These are phyloP conservation scores for Diutina sp. DNA, from an alignment of 1,139 yeast species.

Conservation along the genomic window DNA sequence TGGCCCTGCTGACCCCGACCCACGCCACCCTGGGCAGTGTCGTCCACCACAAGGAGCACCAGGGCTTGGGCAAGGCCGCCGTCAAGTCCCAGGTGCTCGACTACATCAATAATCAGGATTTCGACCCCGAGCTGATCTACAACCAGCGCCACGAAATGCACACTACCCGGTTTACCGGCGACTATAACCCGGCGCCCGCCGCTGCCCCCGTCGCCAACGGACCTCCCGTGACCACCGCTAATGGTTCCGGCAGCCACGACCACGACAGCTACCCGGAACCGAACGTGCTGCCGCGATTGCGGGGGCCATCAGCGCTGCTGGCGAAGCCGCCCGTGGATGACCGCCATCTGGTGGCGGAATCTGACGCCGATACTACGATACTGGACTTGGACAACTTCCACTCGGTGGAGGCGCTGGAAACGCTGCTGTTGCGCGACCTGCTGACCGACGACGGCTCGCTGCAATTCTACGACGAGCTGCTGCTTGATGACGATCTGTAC, in stretches of 20 bases:
- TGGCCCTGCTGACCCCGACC: not conserved
- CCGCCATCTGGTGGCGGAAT: constrained; percentile 3
- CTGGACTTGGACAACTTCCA: not conserved
- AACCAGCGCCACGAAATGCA: constrained; percentile 22
- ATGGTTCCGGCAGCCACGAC: not conserved
- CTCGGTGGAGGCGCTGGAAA: not conserved
- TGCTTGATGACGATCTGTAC: constrained; percentile 4
- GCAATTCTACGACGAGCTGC: constrained; percentile 2
- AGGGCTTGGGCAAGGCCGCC: not conserved
- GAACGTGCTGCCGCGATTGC: constrained; percentile 8
- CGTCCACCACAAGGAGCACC: not conserved
- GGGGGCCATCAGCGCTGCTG: not conserved
- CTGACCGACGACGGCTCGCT: constrained; percentile 2
- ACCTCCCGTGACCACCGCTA: not conserved
- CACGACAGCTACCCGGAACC: constrained; percentile 1
- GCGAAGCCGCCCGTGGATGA: not conserved
- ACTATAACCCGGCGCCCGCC: constrained; percentile 6
- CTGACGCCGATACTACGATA: not conserved
- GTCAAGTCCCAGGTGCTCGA: constrained; percentile 12
- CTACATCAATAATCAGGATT: constrained; percentile 14
- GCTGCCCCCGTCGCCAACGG: not conserved
- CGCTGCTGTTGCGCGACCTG: constrained; percentile 1
- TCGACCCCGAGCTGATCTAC: constrained; percentile 24
- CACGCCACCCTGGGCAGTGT: not conserved
- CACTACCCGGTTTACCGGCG: constrained; percentile 18